These are phyloP conservation scores for Endocarpon pusillum DNA, from an alignment of 495 filamentous ascomycete genomes.

Conservation along the genomic window DNA sequence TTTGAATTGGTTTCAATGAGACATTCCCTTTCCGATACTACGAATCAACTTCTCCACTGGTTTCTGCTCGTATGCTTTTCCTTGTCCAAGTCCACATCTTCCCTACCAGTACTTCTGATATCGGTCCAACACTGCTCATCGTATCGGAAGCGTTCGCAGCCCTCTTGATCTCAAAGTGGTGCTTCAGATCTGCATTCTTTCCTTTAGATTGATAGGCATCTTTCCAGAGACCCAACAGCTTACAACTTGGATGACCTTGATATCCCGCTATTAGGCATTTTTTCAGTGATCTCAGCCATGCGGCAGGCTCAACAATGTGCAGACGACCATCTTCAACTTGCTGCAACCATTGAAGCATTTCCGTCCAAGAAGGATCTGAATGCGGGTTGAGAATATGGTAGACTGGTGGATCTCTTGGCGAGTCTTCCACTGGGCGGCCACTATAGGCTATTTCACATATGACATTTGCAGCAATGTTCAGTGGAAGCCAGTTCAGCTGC, in stretches of 20 bases:
- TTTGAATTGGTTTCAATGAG: too few species aligned
- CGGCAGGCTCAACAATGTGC: constrained; percentile 16
- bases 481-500: constrained; percentile 38
- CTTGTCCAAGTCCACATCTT: constrained; percentile 30
- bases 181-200: constrained; percentile 4
- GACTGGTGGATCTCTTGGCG: too few species aligned
- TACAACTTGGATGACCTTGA: constrained; percentile 19
- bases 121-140: constrained; percentile 19
- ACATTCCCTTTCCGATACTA: too few species aligned
- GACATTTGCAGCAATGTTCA: constrained; percentile 34
- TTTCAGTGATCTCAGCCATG: constrained; percentile 28
- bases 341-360: constrained; percentile 27
- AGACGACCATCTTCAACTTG: constrained; percentile 2
- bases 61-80: too few species aligned
- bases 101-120: constrained; percentile 21
- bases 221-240: constrained; percentile 31
- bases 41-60: too few species aligned
- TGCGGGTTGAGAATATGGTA: constrained; percentile 34
- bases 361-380: constrained; percentile 23
- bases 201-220: constrained; percentile 14
- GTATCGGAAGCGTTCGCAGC: constrained; percentile 14
- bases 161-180: constrained; percentile 17
- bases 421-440: neutral
- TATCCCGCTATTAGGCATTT: constrained; percentile 6
- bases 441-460: constrained; percentile 24